Conservation (phyloP, 176 grass and related monocot genomes). For the Cocos nucifera region DNA sequence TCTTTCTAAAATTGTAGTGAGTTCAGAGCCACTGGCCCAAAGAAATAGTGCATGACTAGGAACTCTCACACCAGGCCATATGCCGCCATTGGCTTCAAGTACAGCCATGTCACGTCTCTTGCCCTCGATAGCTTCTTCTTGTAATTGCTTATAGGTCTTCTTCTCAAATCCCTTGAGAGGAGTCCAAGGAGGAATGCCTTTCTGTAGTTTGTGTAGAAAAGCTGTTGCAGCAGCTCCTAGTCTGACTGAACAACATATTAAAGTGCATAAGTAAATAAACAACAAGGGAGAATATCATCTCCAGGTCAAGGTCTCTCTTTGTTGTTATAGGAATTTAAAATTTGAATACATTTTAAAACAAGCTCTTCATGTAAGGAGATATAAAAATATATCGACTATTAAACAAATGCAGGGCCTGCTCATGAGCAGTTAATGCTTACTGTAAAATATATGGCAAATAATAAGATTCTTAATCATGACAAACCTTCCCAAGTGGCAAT, state of each 20-base stretch:
- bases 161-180: constrained; percentile 33
- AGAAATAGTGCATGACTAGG: constrained; percentile 28
- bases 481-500: constrained; percentile 36
- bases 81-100: constrained; percentile 26
- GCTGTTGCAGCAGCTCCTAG: constrained; percentile 29
- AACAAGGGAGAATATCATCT: neutral
- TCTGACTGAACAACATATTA: constrained; percentile 16
- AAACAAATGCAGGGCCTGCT: too few relatives aligned
- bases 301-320: too few relatives aligned
- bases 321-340: too few relatives aligned
- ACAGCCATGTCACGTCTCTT: constrained; percentile 34
- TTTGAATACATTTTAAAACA: too few relatives aligned
- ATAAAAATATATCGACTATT: too few relatives aligned
- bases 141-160: constrained; percentile 32
- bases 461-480: neutral
- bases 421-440: neutral
- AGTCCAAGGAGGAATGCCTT: constrained; percentile 21
- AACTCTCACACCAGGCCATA: constrained; percentile 30
- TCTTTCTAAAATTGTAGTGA: constrained; percentile 26
- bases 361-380: too few relatives aligned
- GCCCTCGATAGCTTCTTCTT: constrained; percentile 34
- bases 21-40: constrained; percentile 35
- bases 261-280: neutral
- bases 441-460: neutral
- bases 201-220: constrained; percentile 22